A percentile compares a stretch with the other conserved stretches of the same genome.
Evolutionary conservation across 2,329 filamentous ascomycete species (phyloP).

Genomic region (Fusarium veterinarium): DNA sequence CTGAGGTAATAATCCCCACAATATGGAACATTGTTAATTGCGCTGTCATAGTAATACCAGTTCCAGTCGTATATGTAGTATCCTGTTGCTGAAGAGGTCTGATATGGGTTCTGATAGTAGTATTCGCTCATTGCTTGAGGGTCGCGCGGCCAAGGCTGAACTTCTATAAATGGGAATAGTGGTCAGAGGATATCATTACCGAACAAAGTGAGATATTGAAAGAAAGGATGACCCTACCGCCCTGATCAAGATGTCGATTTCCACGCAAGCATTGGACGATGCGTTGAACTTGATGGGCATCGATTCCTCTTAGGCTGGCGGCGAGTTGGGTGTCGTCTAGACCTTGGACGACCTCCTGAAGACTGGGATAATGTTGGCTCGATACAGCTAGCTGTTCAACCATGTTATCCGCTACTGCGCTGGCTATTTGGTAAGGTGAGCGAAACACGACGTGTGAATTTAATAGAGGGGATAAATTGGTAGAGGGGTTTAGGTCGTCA

Average conservation of each 20-base stretch:
- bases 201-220: accelerated
- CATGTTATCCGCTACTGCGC: neutral
- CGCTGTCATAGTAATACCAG: neutral
- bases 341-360: neutral
- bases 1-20: neutral
- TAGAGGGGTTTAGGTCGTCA: accelerated
- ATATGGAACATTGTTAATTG: neutral
- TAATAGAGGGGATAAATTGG: accelerated
- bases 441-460: accelerated
- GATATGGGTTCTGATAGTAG: neutral
- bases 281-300: neutral
- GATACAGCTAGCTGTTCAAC: neutral
- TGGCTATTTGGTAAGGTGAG: accelerated
- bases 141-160: too few species aligned
- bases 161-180: neutral
- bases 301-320: neutral
- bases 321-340: neutral
- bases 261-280: neutral
- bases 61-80: neutral
- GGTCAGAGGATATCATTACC: neutral
- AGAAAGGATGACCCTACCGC: neutral
- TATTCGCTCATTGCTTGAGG: neutral
- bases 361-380: neutral
- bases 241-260: neutral
- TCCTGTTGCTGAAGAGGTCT: neutral